phyloP scores from a whole-genome alignment of 2,329 filamentous ascomycete species.

The Proliferodiscus dingleyae region DNA sequence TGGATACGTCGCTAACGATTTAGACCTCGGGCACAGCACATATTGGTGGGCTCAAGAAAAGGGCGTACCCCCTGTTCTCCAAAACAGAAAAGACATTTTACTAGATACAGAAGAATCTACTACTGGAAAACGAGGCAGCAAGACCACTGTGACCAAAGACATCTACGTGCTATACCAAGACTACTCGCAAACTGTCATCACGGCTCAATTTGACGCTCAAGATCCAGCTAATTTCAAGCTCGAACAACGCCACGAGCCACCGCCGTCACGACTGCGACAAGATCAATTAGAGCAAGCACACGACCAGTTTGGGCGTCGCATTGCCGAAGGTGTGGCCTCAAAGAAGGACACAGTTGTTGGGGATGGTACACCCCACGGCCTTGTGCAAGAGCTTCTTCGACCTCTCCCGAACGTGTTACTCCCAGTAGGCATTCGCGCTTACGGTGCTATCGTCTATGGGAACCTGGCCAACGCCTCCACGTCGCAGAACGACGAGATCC shows the following conservation, averaged over 20 bases:
- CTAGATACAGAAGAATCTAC: slow-evolving; percentile 77
- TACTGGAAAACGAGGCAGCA: slow-evolving; percentile 63
- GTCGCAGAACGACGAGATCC: slow-evolving; percentile 86
- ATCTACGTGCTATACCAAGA: slow-evolving; percentile 89
- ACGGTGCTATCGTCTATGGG: slow-evolving; percentile 87
- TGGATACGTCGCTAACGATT: slow-evolving; percentile 80
- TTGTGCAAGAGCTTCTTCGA: slow-evolving; percentile 75
- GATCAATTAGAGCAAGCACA: slow-evolving; percentile 90
- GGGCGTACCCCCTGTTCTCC: slow-evolving; percentile 73
- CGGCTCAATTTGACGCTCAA: slow-evolving; percentile 69
- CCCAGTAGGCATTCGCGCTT: slow-evolving; percentile 83
- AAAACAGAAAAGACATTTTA: slow-evolving; percentile 76
- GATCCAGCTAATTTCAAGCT: slow-evolving; percentile 68
- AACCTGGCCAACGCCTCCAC: slow-evolving; percentile 94
- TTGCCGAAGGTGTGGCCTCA: slow-evolving; percentile 63
- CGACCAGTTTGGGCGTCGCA: slow-evolving; percentile 71
- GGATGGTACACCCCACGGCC: slow-evolving; percentile 73
- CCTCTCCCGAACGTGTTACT: slow-evolving; percentile 68
- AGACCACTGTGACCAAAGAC: slow-evolving; percentile 69
- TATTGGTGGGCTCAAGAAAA: slow-evolving; percentile 87
- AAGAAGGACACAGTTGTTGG: slow-evolving; percentile 79
- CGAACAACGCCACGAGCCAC: slow-evolving; percentile 81
- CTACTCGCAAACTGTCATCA: slow-evolving; percentile 91
- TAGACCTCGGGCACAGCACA: slow-evolving; percentile 70
- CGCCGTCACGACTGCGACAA: slow-evolving; percentile 76